These are phyloP conservation scores for Dipodascus albidus DNA, from an alignment of 805 yeast genomes.

Conservation along the genomic window DNA sequence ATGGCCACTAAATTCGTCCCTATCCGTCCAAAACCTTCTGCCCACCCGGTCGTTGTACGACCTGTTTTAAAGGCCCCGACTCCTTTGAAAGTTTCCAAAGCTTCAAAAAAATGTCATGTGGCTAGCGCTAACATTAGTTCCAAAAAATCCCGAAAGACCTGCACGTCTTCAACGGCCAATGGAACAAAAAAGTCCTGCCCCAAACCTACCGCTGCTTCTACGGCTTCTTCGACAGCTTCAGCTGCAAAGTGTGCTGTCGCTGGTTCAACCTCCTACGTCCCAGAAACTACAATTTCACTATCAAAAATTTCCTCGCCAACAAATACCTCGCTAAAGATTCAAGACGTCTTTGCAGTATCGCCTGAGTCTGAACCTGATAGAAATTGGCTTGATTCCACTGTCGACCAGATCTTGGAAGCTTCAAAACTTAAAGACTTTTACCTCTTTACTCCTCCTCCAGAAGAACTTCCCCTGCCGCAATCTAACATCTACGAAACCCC, in stretches of 20 bases:
- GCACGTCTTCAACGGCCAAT: neutral
- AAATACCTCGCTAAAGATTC: too few relatives aligned
- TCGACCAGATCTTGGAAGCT: constrained; percentile 1
- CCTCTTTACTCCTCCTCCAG: neutral
- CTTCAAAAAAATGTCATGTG: neutral
- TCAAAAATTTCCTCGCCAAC: neutral
- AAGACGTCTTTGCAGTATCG: neutral
- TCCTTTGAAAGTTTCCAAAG: neutral
- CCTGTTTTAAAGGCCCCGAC: neutral
- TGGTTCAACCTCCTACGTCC: neutral
- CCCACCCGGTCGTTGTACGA: neutral
- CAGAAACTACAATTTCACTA: neutral
- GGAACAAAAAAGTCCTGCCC: neutral
- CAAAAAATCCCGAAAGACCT: neutral
- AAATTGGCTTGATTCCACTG: neutral
- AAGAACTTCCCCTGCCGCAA: neutral
- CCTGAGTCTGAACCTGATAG: neutral
- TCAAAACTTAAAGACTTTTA: neutral
- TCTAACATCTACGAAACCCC: neutral
- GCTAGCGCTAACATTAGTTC: neutral
- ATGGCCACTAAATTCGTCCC: neutral
- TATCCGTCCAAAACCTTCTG: neutral
- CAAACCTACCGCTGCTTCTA: neutral
- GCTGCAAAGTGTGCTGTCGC: neutral
- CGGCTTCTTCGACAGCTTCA: neutral